Base-by-base conservation (phyloP, 1,284 basidiomycete genomes). In the Lignosus rhinocerotis region DNA sequence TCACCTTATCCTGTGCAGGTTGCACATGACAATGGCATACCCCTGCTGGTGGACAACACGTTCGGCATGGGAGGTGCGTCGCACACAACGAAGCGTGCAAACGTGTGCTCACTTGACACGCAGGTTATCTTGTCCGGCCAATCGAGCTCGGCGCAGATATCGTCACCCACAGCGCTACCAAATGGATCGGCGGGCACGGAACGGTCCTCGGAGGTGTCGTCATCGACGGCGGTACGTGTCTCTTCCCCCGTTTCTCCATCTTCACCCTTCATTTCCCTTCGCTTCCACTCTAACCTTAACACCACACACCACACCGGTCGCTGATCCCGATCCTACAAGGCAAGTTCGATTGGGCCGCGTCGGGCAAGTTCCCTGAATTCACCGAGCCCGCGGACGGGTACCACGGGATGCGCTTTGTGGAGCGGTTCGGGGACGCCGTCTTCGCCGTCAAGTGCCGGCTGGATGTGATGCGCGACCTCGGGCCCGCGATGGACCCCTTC, bases 161-260 rank as follows among this genome's bases (percentile, higher is more conserved):
- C 59, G 80, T 95, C 59, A 88, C 93, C 9, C 90, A 94, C 75
- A 90, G 87, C 61, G 92, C 92, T 0, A 94, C 93, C 3, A 95
- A 96, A 71, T 95, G 93, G 93, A 93, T 95, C 56, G 90, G 92
- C 39, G 92, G 93, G 0, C 93, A 94, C 71, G 93, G 93, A 58
- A 95, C 89, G 1, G 93, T 92, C 32, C 92, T 96, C 54, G 93
- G 82, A 7, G 93, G 94, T 58, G 87, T 94, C 19, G 80, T 96
- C 62, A 73, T 95, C 57, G 93, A 94, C 72, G 82, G 85, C 21
- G 92, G 84, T 80, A 58, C 9, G 71, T 67, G 31, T 2, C n/a
- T 32, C 49, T 44, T n/a, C 47, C 17, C 14, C 17, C 25, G 10
- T 19, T n/a, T 17, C 39, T 21, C 14, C 32, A n/a, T 21, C 46